phyloP scores from a whole-genome alignment of 192 early-diverging fungal species.

The Coemansia brasiliensis region DNA sequence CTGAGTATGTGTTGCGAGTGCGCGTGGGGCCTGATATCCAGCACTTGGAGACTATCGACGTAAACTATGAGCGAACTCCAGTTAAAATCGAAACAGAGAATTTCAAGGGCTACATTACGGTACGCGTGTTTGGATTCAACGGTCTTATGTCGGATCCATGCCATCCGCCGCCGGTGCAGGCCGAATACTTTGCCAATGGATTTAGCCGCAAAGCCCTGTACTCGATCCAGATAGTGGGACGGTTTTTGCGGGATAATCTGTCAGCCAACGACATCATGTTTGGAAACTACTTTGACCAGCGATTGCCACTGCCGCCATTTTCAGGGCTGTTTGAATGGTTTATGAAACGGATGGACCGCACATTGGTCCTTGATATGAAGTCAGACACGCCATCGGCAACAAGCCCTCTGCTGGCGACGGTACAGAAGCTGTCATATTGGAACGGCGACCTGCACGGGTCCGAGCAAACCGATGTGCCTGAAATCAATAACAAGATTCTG shows the following conservation, averaged over 20 bases:
- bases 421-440: slow-evolving; percentile 56
- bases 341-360: slow-evolving; percentile 57
- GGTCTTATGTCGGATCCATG: slow-evolving; percentile 54
- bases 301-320: slow-evolving; percentile 51
- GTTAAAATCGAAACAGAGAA: slow-evolving; percentile 41
- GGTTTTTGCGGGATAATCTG: slow-evolving; percentile 34
- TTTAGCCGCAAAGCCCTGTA: slow-evolving; percentile 55
- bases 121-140: slow-evolving; percentile 53
- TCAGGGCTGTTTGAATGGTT: slow-evolving; percentile 56
- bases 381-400: slow-evolving; percentile 51
- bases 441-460: slow-evolving; percentile 43
- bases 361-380: slow-evolving; percentile 53
- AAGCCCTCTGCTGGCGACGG: slow-evolving; percentile 50
- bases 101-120: slow-evolving; percentile 52
- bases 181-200: slow-evolving; percentile 50
- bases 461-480: slow-evolving; percentile 26
- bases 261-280: slow-evolving; percentile 55
- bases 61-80: slow-evolving; percentile 55
- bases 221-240: slow-evolving; percentile 55
- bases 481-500: slow-evolving; percentile 53
- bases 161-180: slow-evolving; percentile 48
- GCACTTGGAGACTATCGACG: slow-evolving; percentile 44
- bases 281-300: slow-evolving; percentile 56
- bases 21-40: slow-evolving; percentile 46
- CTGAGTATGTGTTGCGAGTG: slow-evolving; percentile 53